phyloP scores from a whole-genome alignment of 306 rosid genomes.

The Ormosia emarginata region DNA sequence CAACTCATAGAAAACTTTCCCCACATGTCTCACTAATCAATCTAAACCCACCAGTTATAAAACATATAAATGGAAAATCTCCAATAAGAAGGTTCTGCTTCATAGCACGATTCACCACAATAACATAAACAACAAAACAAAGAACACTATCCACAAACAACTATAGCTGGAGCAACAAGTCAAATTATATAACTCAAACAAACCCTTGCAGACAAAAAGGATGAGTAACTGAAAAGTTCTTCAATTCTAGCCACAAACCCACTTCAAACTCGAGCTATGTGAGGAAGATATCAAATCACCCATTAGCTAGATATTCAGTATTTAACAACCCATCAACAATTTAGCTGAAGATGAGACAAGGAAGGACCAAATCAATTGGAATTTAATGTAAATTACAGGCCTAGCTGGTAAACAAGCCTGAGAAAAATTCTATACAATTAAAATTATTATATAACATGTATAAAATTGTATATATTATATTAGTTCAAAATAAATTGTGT shows the following conservation, averaged over 20 bases:
- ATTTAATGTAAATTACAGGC: background rate
- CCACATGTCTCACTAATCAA: slow-evolving; percentile 31
- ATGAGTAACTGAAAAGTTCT: slow-evolving; percentile 4
- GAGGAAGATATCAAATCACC: slow-evolving; percentile 26
- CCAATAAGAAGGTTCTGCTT: slow-evolving; percentile 6
- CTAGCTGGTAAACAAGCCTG: background rate
- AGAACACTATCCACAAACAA: slow-evolving; percentile 30
- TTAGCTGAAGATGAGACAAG: background rate
- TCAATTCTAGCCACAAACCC: background rate
- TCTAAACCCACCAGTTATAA: background rate
- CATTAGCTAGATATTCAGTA: background rate
- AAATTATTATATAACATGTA: too few relatives aligned
- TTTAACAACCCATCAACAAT: background rate
- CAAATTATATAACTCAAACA: background rate
- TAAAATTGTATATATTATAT: too few relatives aligned
- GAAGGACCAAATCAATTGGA: slow-evolving; percentile 26
- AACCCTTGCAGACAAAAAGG: background rate
- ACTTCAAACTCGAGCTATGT: background rate
- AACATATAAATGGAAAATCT: background rate
- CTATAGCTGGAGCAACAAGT: slow-evolving; percentile 19
- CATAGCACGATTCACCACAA: background rate
- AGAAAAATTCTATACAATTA: too few relatives aligned
- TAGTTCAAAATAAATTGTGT: too few relatives aligned
- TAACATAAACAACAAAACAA: background rate
- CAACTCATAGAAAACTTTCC: slow-evolving; percentile 24